Evolutionary conservation across 73 alveolate genomes (phyloP).

Genomic region (Symbiodinium natans): DNA sequence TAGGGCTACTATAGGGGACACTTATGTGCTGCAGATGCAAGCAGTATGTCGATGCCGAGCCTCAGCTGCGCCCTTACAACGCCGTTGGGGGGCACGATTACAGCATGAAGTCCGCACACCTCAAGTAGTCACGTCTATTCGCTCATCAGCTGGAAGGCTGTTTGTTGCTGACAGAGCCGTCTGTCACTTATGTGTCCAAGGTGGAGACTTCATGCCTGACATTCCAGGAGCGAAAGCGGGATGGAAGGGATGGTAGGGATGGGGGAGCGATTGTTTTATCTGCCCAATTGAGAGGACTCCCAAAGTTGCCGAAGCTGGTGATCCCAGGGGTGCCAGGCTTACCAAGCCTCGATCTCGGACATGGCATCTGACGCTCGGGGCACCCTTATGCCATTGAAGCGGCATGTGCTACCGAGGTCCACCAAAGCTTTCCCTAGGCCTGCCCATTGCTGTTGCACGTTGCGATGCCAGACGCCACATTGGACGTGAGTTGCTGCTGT

Average conservation of each 20-base stretch:
- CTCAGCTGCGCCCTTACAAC: conserved; percentile 14
- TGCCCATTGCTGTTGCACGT: background rate
- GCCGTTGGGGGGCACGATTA: too few relatives aligned
- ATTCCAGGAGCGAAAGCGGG: conserved; percentile 38
- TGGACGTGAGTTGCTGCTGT: too few relatives aligned
- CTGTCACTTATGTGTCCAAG: too few relatives aligned
- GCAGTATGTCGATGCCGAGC: conserved; percentile 60
- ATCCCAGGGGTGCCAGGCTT: conserved; percentile 46
- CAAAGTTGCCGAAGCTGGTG: conserved; percentile 61
- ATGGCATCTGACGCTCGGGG: background rate
- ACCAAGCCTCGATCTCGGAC: conserved; percentile 8
- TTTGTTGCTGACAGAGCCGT: too few relatives aligned
- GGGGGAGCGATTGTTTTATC: background rate
- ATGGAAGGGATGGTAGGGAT: background rate
- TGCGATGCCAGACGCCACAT: too few relatives aligned
- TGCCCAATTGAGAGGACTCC: background rate
- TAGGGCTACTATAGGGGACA: background rate
- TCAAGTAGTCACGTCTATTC: background rate
- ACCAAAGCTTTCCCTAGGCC: conserved; percentile 69
- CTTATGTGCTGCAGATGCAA: conserved; percentile 7
- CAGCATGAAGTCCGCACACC: background rate
- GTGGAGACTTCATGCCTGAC: conserved; percentile 56
- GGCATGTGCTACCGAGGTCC: conserved; percentile 20
- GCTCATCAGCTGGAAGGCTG: too few relatives aligned
- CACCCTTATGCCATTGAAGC: background rate